Conservation (phyloP, 192 early-diverging fungal species). For the Oehlia diaphana region DNA sequence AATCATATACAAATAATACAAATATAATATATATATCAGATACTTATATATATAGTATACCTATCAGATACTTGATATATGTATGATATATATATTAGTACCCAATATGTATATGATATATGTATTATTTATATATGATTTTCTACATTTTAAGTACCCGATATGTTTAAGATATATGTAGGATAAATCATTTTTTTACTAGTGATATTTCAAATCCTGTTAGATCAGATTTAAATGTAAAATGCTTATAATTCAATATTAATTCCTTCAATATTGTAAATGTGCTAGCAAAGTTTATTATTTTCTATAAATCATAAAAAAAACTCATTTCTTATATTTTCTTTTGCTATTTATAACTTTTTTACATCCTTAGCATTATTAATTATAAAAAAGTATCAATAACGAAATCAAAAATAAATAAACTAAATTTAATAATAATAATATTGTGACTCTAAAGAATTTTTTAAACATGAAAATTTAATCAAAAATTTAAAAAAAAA, state of each 20-base stretch:
- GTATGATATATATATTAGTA: too few relatives aligned
- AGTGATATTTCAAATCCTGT: not conserved
- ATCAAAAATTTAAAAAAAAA: too few relatives aligned
- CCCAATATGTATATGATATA: too few relatives aligned
- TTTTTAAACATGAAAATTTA: too few relatives aligned
- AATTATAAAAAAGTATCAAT: slow-evolving; percentile 5
- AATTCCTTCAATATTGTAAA: slow-evolving; percentile 17
- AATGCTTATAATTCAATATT: slow-evolving; percentile 8
- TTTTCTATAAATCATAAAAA: not conserved
- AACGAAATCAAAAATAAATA: slow-evolving; percentile 2
- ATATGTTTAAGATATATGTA: too few relatives aligned
- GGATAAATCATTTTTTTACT: too few relatives aligned
- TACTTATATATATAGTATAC: too few relatives aligned
- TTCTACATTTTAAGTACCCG: too few relatives aligned
- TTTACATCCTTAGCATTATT: not conserved
- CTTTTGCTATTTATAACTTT: not conserved
- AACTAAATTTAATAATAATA: not conserved
- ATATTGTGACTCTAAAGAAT: not conserved
- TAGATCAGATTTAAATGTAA: not conserved
- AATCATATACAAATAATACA: too few relatives aligned
- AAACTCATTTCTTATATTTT: not conserved
- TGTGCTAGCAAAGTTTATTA: not conserved
- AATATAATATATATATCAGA: too few relatives aligned
- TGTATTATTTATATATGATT: too few relatives aligned
- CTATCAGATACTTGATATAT: too few relatives aligned